Evolutionary conservation across 768 basidiomycete genomes (phyloP).

Genomic region (Neoboletus brunneissimus): DNA sequence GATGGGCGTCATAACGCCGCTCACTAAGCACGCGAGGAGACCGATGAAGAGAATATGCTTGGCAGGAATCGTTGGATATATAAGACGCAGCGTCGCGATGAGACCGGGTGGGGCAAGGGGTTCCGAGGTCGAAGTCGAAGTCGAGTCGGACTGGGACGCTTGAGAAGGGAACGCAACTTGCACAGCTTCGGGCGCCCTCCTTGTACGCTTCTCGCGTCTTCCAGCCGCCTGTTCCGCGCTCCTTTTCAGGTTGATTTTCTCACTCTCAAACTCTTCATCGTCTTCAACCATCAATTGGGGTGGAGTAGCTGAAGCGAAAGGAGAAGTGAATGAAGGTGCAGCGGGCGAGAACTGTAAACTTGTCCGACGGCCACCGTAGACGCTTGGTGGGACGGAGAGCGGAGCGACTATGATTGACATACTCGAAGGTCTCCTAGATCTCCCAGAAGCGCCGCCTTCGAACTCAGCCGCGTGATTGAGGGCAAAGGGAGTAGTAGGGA

Average conservation of each 20-base stretch:
- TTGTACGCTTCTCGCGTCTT: slow-evolving; percentile 31
- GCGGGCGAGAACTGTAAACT: slow-evolving; percentile 70
- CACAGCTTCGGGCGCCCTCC: slow-evolving; percentile 6
- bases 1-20: slow-evolving; percentile 84
- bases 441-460: slow-evolving; percentile 20
- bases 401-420: slow-evolving; percentile 39
- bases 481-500: slow-evolving; percentile 17
- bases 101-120: slow-evolving; percentile 18
- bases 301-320: slow-evolving; percentile 9
- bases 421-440: slow-evolving; percentile 28
- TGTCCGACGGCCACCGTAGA: slow-evolving; percentile 27
- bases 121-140: not conserved
- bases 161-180: slow-evolving; percentile 6
- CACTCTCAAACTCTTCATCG: slow-evolving; percentile 43
- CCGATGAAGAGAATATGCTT: slow-evolving; percentile 73
- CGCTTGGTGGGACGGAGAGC: slow-evolving; percentile 30
- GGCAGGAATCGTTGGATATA: slow-evolving; percentile 70
- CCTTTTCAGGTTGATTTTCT: slow-evolving; percentile 42
- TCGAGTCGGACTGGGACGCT: not conserved
- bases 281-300: slow-evolving; percentile 29
- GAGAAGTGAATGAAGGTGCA: slow-evolving; percentile 40
- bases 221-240: slow-evolving; percentile 40
- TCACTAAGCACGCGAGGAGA: slow-evolving; percentile 61
- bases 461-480: slow-evolving; percentile 24
- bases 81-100: slow-evolving; percentile 44